A percentile compares a stretch with the other conserved stretches of the same genome.
Evolutionary conservation across 1,284 basidiomycete genomes (phyloP).

Genomic region (Cryptococcus sp.): DNA sequence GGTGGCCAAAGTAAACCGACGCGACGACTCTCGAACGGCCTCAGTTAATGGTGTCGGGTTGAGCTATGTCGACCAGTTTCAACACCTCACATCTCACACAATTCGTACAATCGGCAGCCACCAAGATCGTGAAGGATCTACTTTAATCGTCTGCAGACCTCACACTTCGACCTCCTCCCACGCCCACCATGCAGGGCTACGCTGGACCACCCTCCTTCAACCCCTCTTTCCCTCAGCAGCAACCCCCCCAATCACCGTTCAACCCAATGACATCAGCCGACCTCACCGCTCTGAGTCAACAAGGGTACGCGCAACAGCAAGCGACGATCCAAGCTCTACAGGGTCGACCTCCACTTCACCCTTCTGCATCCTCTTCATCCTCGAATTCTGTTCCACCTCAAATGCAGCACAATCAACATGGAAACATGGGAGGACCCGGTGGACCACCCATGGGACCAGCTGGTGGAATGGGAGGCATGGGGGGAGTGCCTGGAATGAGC

Average conservation of each 20-base stretch:
- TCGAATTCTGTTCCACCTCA: background rate
- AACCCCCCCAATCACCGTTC: background rate
- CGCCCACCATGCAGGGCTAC: too few relatives aligned
- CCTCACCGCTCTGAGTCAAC: conserved; percentile 16
- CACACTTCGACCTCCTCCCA: too few relatives aligned
- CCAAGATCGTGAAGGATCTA: too few relatives aligned
- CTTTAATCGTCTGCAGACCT: too few relatives aligned
- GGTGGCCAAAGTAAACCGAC: too few relatives aligned
- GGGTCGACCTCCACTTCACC: background rate
- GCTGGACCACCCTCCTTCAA: background rate
- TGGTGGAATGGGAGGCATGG: background rate
- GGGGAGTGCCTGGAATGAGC: background rate
- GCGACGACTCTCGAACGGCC: too few relatives aligned
- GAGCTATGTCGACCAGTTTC: too few relatives aligned
- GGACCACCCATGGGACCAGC: background rate
- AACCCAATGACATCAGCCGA: conserved; percentile 9
- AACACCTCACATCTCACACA: too few relatives aligned
- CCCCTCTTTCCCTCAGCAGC: background rate
- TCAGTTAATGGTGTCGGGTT: too few relatives aligned
- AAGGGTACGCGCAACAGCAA: conserved; percentile 11
- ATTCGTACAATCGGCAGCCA: too few relatives aligned
- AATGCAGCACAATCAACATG: conserved; percentile 10
- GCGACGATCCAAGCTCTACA: background rate
- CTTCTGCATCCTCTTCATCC: too few relatives aligned
- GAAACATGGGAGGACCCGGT: conserved; percentile 5